Evolutionary conservation across 164 flowering plant species (phyloP).

Genomic region (grape (Vitis vinifera)): ASM3070453v1 NC_081814.1:1286001-1286500

Average conservation of each 20-base stretch:
- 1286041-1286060: slow-evolving; percentile 52
- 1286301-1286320: slow-evolving; percentile 49
- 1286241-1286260: slow-evolving; percentile 49
- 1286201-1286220: slow-evolving; percentile 55
- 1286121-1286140: slow-evolving; percentile 53
- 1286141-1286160: slow-evolving; percentile 69
- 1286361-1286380: slow-evolving; percentile 48
- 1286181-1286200: slow-evolving; percentile 52
- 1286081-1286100: slow-evolving; percentile 59
- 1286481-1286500: not conserved
- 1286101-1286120: slow-evolving; percentile 72
- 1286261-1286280: slow-evolving; percentile 52
- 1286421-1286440: slow-evolving; percentile 58
- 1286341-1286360: slow-evolving; percentile 46
- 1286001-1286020: slow-evolving; percentile 50
- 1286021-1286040: slow-evolving; percentile 63
- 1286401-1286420: slow-evolving; percentile 50
- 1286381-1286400: slow-evolving; percentile 64
- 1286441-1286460: slow-evolving; percentile 35
- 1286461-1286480: not conserved
- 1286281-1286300: slow-evolving; percentile 61
- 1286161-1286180: slow-evolving; percentile 51
- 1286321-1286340: slow-evolving; percentile 50
- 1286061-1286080: slow-evolving; percentile 65
- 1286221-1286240: slow-evolving; percentile 70